Evolutionary conservation across 768 basidiomycete species (phyloP), one percentile per base, ranked within the genome.

Genomic region (Rhodocollybia butyracea): DNA sequence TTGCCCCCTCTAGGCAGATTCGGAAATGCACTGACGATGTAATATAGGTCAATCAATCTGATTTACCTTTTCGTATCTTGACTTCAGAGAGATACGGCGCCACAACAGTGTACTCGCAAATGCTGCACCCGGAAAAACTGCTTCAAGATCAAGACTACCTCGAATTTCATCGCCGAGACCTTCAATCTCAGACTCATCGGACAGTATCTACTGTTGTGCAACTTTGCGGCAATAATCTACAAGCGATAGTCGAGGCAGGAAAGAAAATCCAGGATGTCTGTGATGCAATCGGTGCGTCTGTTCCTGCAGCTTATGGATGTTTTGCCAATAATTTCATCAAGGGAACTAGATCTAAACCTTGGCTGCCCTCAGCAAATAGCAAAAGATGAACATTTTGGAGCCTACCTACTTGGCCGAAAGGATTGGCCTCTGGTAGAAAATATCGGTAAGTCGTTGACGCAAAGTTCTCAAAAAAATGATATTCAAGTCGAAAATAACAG

Each of bases 11-110:
- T n/a, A n/a, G n/a, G n/a, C n/a, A n/a, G n/a, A n/a, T n/a, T n/a
- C n/a, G n/a, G n/a, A n/a, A n/a, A n/a, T n/a, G n/a, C n/a, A n/a
- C n/a, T n/a, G n/a, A n/a, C n/a, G n/a, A n/a, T n/a, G n/a, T n/a
- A n/a, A n/a, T n/a, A n/a, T n/a, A n/a, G n/a, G n/a, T 91, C 55
- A 84, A 88, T 56, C 89, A 90, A 64, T 89, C 87, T 26, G 89
- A 92, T 60, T 75, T 86, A 0, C 86, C 89, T 1, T 91, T 90
- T 62, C 78, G 89, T 31, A 59, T 80, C 12, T 76, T 91, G 50
- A 79, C 80, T 3, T 76, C 80, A 53, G n/a, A n/a, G n/a, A 73
- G 71, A 57, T 77, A 90, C 67, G 84, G 85, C 19, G 80, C 86
- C 26, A 88, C 88, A 1, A 64, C 84, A 60, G 73, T 82, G 15